These are phyloP conservation scores for Nicotiana sylvestris DNA, from an alignment of 257 asterid species.

Conservation along the genomic window DNA sequence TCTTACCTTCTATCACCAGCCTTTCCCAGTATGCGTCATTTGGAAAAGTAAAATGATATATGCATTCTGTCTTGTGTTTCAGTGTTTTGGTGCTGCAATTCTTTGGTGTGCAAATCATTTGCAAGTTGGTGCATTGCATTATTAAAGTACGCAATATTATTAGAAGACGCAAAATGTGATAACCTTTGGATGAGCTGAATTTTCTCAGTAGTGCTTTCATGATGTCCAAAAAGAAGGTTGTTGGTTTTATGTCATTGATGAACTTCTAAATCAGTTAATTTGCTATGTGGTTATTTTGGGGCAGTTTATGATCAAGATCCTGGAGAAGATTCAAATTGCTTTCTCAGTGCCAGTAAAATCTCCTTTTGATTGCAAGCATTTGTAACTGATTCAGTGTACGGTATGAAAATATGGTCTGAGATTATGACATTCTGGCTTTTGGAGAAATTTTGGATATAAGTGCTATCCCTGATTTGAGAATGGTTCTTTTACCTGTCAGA, in stretches of 20 bases:
- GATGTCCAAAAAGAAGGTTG: background rate
- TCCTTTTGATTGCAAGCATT: background rate
- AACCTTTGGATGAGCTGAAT: background rate
- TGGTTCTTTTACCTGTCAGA: background rate
- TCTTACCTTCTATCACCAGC: background rate
- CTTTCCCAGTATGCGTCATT: background rate
- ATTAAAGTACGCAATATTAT: background rate
- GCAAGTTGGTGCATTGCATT: background rate
- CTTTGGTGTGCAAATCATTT: background rate
- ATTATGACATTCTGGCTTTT: background rate
- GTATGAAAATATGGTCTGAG: background rate
- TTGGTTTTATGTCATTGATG: background rate
- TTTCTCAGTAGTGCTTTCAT: background rate
- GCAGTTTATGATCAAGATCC: constrained; percentile 2
- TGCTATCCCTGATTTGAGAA: background rate
- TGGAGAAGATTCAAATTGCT: background rate
- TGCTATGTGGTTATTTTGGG: background rate
- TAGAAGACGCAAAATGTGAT: background rate
- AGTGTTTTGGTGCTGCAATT: background rate
- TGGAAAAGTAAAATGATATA: background rate
- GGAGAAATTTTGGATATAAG: background rate
- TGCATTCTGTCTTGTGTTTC: background rate
- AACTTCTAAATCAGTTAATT: background rate
- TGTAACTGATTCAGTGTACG: background rate
- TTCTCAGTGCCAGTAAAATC: background rate